Evolutionary conservation across 1,139 yeast genomes (phyloP).

Genomic region (Pichia sp.): DNA sequence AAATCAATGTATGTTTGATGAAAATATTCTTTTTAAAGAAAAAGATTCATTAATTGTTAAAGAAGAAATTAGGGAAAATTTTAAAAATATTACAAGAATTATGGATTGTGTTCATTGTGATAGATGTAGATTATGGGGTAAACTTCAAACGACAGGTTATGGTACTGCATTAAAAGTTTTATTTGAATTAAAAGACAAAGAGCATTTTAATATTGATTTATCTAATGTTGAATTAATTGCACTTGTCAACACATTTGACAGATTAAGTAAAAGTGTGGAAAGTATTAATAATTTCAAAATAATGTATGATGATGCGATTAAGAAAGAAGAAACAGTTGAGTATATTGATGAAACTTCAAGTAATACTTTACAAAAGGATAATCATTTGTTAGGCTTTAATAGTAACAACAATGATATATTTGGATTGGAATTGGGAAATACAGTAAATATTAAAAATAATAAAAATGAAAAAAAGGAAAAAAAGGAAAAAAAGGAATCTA

Average conservation of each 20-base stretch:
- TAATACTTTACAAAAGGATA: no score
- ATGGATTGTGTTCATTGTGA: slow-evolving; percentile 99
- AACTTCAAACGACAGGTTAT: slow-evolving; percentile 92
- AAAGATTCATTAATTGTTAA: slow-evolving; percentile 45
- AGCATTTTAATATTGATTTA: slow-evolving; percentile 41
- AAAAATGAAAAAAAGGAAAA: background rate
- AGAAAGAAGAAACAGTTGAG: slow-evolving; percentile 24
- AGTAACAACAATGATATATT: background rate
- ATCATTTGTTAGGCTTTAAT: background rate
- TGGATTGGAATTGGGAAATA: no score
- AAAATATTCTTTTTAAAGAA: slow-evolving; percentile 46
- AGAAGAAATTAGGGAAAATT: slow-evolving; percentile 77
- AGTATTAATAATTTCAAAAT: slow-evolving; percentile 67
- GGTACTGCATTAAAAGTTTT: slow-evolving; percentile 91
- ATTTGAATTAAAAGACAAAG: slow-evolving; percentile 60
- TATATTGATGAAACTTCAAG: background rate
- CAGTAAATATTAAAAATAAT: background rate
- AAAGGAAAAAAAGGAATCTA: background rate
- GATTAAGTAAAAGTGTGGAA: slow-evolving; percentile 77
- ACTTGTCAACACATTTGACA: slow-evolving; percentile 82
- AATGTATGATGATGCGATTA: slow-evolving; percentile 38
- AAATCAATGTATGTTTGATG: slow-evolving; percentile 39
- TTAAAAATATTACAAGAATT: slow-evolving; percentile 81
- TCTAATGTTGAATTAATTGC: slow-evolving; percentile 87
- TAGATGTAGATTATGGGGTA: slow-evolving; percentile 96